Evolutionary conservation across 2,329 filamentous ascomycete species (phyloP).

Genomic region (Neonectria sp.): DNA sequence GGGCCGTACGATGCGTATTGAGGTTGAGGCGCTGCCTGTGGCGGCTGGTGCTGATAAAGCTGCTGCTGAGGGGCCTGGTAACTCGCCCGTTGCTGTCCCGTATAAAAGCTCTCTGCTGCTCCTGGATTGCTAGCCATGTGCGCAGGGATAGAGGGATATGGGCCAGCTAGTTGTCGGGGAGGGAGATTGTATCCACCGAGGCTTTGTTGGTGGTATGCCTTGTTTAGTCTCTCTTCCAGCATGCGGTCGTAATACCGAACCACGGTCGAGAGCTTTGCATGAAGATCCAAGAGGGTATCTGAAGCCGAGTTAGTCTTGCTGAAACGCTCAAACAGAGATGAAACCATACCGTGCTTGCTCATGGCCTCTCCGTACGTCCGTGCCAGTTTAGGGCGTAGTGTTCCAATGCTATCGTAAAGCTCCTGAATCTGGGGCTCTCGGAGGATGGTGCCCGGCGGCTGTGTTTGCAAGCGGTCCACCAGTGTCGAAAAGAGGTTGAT

Average conservation of each 20-base stretch:
- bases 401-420: constrained; percentile 96
- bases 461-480: constrained; percentile 94
- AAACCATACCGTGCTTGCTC: constrained; percentile 91
- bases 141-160: constrained; percentile 80
- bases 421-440: constrained; percentile 98
- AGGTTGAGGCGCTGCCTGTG: constrained; percentile 50
- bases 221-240: constrained; percentile 95
- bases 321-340: background rate
- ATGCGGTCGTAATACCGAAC: constrained; percentile 98
- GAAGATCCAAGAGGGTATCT: constrained; percentile 95
- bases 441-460: constrained; percentile 95
- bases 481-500: constrained; percentile 96
- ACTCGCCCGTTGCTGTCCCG: constrained; percentile 69
- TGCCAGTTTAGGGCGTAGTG: constrained; percentile 91
- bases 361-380: constrained; percentile 98
- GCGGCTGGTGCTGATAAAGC: constrained; percentile 50
- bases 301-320: constrained; percentile 35
- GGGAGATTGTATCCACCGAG: constrained; percentile 75
- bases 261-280: constrained; percentile 95
- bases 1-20: constrained; percentile 63
- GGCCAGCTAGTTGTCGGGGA: constrained; percentile 66
- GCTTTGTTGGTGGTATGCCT: constrained; percentile 88
- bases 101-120: constrained; percentile 87
- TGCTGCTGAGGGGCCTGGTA: constrained; percentile 62
- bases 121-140: constrained; percentile 63